phyloP scores from a whole-genome alignment of 108 stramenopile genomes.

The Cylindrotheca fusiformis region DNA sequence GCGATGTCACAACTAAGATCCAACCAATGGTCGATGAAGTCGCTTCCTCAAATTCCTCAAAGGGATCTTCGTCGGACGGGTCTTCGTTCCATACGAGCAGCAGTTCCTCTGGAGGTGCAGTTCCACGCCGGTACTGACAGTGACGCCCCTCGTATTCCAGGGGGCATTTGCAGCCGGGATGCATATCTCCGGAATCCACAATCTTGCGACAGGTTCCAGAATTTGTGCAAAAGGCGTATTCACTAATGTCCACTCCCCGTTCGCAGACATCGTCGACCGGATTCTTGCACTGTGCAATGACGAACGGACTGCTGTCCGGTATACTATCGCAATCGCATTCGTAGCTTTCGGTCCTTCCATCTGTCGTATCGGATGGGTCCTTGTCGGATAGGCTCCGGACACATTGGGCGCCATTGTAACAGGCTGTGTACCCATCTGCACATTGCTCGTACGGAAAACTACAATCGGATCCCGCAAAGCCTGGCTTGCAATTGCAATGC shows the following conservation, averaged over 20 bases:
- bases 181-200: slow-evolving; percentile 28
- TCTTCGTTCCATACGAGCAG: not conserved
- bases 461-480: slow-evolving; percentile 34
- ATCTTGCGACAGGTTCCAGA: slow-evolving; percentile 43
- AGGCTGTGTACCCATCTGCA: slow-evolving; percentile 13
- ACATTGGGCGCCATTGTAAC: slow-evolving; percentile 28
- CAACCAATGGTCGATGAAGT: not conserved
- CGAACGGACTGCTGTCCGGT: slow-evolving; percentile 14
- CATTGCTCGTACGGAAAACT: slow-evolving; percentile 22
- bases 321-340: slow-evolving; percentile 17
- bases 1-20: not conserved
- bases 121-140: slow-evolving; percentile 26
- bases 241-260: slow-evolving; percentile 23
- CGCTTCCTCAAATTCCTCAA: not conserved
- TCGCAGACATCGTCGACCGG: slow-evolving; percentile 48
- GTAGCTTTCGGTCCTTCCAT: not conserved
- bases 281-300: slow-evolving; percentile 42
- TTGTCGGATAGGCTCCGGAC: slow-evolving; percentile 1
- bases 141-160: slow-evolving; percentile 25
- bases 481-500: slow-evolving; percentile 9
- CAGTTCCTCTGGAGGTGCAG: slow-evolving; percentile 16
- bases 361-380: not conserved
- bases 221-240: slow-evolving; percentile 64
- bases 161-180: slow-evolving; percentile 34
- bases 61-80: not conserved